These are phyloP conservation scores for Hymenochaete sp. DNA, from an alignment of 1,284 basidiomycete species.

Conservation along the genomic window DNA sequence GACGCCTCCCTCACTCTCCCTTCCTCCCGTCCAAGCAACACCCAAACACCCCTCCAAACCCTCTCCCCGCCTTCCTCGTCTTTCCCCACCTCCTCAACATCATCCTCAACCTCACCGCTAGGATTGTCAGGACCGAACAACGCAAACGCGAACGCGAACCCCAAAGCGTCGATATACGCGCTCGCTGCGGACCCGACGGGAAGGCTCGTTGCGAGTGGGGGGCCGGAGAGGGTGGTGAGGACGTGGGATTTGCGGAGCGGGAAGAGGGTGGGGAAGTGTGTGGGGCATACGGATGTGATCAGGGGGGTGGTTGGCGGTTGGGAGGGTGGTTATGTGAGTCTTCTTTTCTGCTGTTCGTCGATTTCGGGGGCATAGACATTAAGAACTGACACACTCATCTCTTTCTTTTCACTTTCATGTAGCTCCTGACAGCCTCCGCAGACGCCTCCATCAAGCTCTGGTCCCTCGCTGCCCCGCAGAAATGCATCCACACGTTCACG, in stretches of 20 bases:
- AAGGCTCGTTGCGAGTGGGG: constrained; percentile 77
- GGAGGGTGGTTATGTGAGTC: constrained; percentile 79
- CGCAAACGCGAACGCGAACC: too few species aligned
- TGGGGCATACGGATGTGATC: constrained; percentile 97
- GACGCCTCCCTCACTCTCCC: too few species aligned
- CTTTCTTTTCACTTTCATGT: neutral
- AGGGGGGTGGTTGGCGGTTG: constrained; percentile 82
- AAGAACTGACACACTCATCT: neutral
- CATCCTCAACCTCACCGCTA: too few species aligned
- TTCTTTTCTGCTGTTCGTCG: constrained; percentile 5
- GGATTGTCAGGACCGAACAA: too few species aligned
- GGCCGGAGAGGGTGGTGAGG: constrained; percentile 83
- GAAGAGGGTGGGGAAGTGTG: constrained; percentile 65
- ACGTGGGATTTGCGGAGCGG: constrained; percentile 89
- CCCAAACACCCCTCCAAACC: constrained; percentile 45
- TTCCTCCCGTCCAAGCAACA: too few species aligned
- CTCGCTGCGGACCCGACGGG: constrained; percentile 75
- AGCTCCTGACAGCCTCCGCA: constrained; percentile 18
- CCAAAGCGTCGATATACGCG: constrained; percentile 76
- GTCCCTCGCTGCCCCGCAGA: constrained; percentile 78
- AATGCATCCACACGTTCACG: constrained; percentile 92
- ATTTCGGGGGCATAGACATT: neutral
- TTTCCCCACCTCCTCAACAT: too few species aligned
- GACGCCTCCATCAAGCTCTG: constrained; percentile 81
- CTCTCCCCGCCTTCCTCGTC: constrained; percentile 52